Base-by-base conservation (phyloP, 176 grass and related monocot genomes). In the Triticum urartu region DNA sequence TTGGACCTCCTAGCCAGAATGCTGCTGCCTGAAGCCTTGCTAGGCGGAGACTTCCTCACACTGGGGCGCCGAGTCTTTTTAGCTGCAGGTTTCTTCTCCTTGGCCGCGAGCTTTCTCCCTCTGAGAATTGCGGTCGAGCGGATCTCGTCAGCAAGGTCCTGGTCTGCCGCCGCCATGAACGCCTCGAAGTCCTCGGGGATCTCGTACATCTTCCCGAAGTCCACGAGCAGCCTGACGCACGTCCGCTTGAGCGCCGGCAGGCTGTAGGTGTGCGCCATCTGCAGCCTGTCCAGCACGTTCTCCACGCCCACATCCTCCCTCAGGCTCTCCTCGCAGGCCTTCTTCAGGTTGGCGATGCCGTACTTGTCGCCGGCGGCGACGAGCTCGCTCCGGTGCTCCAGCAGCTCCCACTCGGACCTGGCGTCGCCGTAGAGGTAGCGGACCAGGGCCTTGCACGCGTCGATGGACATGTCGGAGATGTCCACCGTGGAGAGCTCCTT, bases 391-490 rank as follows among this genome's bases (percentile, higher is more conserved):
- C 25, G 26, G 63, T 66, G 45, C 11, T 26, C 25, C 0, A 66
- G 63, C n/a, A 66, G 63, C 25, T 92, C 90, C 14, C 90, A 92
- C 85, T 94, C 92, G 1, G 63, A 66, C 5, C 12, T 1, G 6
- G 65, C 6, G 2, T 32, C 65, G 30, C 65, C 65, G 30, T 92
- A 94, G 25, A 94, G 85, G 86, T 89, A 94, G 67, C 84, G 64
- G 48, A 94, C 70, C 48, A 94, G 86, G 47, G 81, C 82, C 69
- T 58, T 82, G 78, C 89, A 94, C 11, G 82, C 73, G 5, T 72
- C 75, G 2, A 88, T 39, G 11, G 87, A 88, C 93, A 95, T 95
- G 85, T 95, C 93, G 3, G 88, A 66, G 24, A 92, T 95, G 36
- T 92, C 79, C 32, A 95, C 77, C 1, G 80, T 60, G 39, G 93